Conservation (phyloP, 208 protist species). For the Crithidia acanthocephali region DNA sequence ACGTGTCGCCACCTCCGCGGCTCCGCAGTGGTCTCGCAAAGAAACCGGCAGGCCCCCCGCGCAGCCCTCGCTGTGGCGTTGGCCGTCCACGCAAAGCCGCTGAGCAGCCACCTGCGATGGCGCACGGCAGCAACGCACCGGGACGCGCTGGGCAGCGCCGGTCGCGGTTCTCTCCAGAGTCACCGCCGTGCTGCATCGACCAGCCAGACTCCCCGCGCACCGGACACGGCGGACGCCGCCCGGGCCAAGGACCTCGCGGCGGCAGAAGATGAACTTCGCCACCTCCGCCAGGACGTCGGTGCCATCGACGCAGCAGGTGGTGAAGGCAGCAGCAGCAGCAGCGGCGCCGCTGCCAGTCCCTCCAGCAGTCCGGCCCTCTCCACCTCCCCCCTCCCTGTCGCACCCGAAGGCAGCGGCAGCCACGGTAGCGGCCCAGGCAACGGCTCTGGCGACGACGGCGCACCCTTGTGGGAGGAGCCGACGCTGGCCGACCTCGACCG, state of each 20-base stretch:
- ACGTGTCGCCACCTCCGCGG: neutral
- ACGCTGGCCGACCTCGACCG: conserved; percentile 73
- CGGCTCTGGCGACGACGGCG: neutral
- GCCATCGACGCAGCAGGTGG: neutral
- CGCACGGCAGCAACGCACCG: neutral
- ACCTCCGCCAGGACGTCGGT: conserved; percentile 9
- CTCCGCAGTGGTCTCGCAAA: neutral
- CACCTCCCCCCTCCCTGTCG: neutral
- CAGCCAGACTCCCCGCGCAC: neutral
- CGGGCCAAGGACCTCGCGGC: conserved; percentile 2
- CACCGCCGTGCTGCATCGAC: neutral
- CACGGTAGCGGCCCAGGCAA: neutral
- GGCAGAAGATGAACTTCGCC: conserved; percentile 18
- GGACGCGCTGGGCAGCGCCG: neutral
- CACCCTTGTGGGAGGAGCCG: conserved; percentile 59
- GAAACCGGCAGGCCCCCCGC: neutral
- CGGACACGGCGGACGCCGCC: neutral
- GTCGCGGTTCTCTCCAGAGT: neutral
- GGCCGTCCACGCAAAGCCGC: neutral
- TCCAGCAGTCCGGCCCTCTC: neutral
- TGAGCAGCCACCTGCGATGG: neutral
- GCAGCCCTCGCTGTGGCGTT: neutral
- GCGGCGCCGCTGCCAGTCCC: neutral
- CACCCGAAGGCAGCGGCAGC: neutral
- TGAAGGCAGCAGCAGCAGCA: neutral